Evolutionary conservation across 2,329 filamentous ascomycete genomes (phyloP), one percentile per base, ranked within the genome.

Genomic region (Colletotrichum eremochloae): DNA sequence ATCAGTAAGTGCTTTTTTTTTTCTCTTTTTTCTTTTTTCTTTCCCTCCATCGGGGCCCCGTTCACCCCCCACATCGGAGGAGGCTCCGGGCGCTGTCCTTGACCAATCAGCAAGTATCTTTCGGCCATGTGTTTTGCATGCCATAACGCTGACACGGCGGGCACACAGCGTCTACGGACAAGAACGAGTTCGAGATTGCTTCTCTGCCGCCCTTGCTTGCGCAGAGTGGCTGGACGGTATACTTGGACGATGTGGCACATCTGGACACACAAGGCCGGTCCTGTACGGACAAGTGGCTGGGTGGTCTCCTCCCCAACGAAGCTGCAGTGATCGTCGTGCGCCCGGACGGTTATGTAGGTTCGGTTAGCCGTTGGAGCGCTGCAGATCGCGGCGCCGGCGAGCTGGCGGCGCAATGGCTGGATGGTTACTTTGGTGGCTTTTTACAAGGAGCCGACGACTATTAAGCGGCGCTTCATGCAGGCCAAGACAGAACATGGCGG

Each of bases 211-310:
- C 82, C 0, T 78, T 91, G n/a, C 79, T 94, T 46, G 87, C 91
- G 74, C 85, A 89, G 62, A 92, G 90, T 78, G 85, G 87, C 38
- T 94, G 91, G 90, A 92, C 91, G 0, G 86, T 94, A 70, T 94
- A 94, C 77, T 83, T 93, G 0, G 92, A 94, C 77, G 86, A 93
- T 77, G 81, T 90, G 20, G 84, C 86, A 36, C 86, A 87, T 74
- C 87, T 85, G 65, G 86, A 90, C 67, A 87, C 85, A 4, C 83
- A 84, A 29, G 84, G 84, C 36, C 77, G 81, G 40, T 79, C 84
- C 40, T 92, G 89, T 79, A 92, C 88, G n/a, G 61, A 76, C 6
- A 77, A 77, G 6, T 77, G 75, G 76, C 68, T 77, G 7, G 76
- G 76, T 2, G 56, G 58, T 8, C 71, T 77, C 5, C 64, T 11